Percentiles rank a stretch among this genome's conserved stretches.
These are phyloP conservation scores for Sarocladium oryzae DNA, from an alignment of 2,329 filamentous ascomycete species.

Conservation along the genomic window DNA sequence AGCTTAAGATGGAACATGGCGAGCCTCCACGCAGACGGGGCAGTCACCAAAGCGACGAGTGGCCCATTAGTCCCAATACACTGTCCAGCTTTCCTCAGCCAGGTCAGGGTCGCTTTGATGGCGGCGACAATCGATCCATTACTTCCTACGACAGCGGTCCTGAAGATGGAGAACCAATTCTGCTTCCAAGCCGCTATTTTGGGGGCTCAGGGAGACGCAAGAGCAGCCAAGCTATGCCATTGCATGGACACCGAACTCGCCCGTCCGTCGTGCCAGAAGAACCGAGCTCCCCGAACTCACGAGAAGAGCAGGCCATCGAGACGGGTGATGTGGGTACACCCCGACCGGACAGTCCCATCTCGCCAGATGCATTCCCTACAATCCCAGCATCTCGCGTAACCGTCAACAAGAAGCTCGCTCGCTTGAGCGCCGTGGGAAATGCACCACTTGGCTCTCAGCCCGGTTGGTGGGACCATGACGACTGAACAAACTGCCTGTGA, in stretches of 20 bases:
- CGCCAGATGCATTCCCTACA: conserved; percentile 24
- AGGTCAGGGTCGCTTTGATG: not conserved
- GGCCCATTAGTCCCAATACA: conserved; percentile 1
- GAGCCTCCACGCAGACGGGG: not conserved
- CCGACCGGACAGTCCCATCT: conserved; percentile 35
- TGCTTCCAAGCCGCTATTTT: not conserved
- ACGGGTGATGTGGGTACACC: conserved; percentile 21
- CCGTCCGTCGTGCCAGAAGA: conserved; percentile 1
- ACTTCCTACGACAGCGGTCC: not conserved
- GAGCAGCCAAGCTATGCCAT: conserved; percentile 4
- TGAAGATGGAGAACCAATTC: conserved; percentile 2
- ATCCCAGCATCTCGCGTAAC: conserved; percentile 17
- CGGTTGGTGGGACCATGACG: conserved; percentile 37
- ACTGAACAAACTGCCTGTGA: conserved; percentile 15
- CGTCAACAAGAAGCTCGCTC: conserved; percentile 33
- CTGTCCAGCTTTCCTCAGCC: conserved; percentile 1
- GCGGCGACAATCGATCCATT: not conserved
- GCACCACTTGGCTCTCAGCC: conserved; percentile 19
- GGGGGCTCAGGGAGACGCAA: not conserved
- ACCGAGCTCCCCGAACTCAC: not conserved
- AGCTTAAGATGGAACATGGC: not conserved
- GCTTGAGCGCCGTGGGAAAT: conserved; percentile 34
- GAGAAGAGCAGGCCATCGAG: conserved; percentile 10
- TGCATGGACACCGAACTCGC: not conserved
- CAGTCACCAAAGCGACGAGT: not conserved